A percentile compares a stretch with the other conserved stretches of the same genome.
These are phyloP conservation scores for Saccharomycopsis selenospora DNA, from an alignment of 805 yeast genomes.

Conservation along the genomic window DNA sequence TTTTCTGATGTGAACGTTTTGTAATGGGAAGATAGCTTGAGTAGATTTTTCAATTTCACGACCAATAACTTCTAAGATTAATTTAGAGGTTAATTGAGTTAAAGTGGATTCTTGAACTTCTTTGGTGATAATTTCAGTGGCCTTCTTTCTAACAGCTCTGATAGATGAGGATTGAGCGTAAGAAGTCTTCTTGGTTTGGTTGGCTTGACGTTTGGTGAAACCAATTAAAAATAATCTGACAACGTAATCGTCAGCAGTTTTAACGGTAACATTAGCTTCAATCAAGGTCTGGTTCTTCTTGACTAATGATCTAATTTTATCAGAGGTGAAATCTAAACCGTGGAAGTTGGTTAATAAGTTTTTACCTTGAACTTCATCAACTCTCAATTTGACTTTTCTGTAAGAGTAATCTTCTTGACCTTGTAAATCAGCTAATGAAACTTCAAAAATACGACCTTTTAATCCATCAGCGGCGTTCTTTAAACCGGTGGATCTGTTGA, in stretches of 20 bases:
- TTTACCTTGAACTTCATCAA: slow-evolving; percentile 98
- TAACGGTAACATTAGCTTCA: slow-evolving; percentile 96
- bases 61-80: slow-evolving; percentile 97
- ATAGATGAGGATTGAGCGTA: slow-evolving; percentile 97
- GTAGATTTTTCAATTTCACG: slow-evolving; percentile 97
- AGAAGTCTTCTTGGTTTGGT: slow-evolving; percentile 96
- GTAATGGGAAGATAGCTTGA: slow-evolving; percentile 92
- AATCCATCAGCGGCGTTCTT: slow-evolving; percentile 96
- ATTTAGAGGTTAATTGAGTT: slow-evolving; percentile 94
- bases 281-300: slow-evolving; percentile 99
- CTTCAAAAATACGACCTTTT: slow-evolving; percentile 96
- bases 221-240: slow-evolving; percentile 95
- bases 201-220: slow-evolving; percentile 95
- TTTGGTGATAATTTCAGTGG: slow-evolving; percentile 92
- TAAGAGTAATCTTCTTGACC: slow-evolving; percentile 98
- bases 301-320: slow-evolving; percentile 94
- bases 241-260: slow-evolving; percentile 96
- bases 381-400: slow-evolving; percentile 96
- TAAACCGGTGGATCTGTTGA: slow-evolving; percentile 97
- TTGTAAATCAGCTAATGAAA: slow-evolving; percentile 93
- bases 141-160: slow-evolving; percentile 95
- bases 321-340: slow-evolving; percentile 97
- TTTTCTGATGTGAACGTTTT: slow-evolving; percentile 98
- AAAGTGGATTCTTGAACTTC: slow-evolving; percentile 92
- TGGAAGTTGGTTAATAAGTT: slow-evolving; percentile 99